Conservation (phyloP, 2,329 filamentous ascomycete genomes). For the Fusarium acutatum region DNA sequence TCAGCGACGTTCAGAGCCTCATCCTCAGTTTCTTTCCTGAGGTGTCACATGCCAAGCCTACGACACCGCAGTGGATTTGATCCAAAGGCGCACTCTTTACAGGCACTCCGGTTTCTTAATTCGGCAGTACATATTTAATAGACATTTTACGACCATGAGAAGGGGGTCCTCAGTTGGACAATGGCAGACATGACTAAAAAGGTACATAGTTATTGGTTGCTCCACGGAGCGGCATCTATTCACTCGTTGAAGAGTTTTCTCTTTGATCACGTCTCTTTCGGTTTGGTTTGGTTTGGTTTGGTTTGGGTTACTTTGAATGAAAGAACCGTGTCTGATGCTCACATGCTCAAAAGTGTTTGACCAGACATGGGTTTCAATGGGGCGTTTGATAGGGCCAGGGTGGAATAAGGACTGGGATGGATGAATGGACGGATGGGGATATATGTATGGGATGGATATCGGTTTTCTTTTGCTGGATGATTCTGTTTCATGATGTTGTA, state of each 20-base stretch:
- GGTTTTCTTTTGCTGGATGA: constrained; percentile 28
- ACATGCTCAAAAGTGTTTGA: constrained; percentile 7
- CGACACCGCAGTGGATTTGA: constrained; percentile 64
- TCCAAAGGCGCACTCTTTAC: constrained; percentile 46
- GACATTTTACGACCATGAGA: constrained; percentile 39
- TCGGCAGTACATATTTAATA: constrained; percentile 47
- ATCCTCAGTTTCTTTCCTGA: constrained; percentile 68
- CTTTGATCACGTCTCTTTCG: constrained; percentile 28
- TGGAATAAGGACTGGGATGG: constrained; percentile 14
- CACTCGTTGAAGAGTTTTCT: constrained; percentile 22
- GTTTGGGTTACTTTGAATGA: constrained; percentile 12
- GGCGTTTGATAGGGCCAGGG: constrained; percentile 40
- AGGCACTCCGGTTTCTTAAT: constrained; percentile 29
- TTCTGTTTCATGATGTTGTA: constrained; percentile 41
- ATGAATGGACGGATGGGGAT: constrained; percentile 10
- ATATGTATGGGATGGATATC: constrained; percentile 21
- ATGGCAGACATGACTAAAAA: constrained; percentile 20
- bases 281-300: neutral
- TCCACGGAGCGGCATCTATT: constrained; percentile 21
- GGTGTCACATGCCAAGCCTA: constrained; percentile 43
- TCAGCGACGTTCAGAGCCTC: constrained; percentile 78
- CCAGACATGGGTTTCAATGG: constrained; percentile 11
- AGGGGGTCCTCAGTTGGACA: constrained; percentile 25
- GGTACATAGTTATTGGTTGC: constrained; percentile 22
- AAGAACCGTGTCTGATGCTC: constrained; percentile 19